Evolutionary conservation across 257 asterid genomes (phyloP), one percentile per base, ranked within the genome.

Genomic region (Prunella vulgaris): DNA sequence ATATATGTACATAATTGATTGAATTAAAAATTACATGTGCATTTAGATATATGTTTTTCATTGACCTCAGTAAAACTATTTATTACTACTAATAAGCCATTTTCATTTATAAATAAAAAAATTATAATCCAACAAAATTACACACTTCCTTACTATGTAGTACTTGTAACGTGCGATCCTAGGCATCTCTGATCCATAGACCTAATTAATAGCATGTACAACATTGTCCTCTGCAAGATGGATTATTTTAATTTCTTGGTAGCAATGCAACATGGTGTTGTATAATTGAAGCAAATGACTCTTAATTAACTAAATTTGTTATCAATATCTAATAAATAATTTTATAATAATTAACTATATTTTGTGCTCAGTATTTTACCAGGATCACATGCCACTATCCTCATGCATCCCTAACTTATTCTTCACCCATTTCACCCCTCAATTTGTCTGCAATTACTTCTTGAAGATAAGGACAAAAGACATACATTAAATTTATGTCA

Each of bases 141-240:
- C 27, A 51, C 12, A 15, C 10, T 51, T 18, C 57, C 64, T n/a
- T 46, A 46, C 10, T 46, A 46, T 15, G 53, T 15, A 46, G 53
- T 46, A 46, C 53, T 46, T n/a, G 9, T 46, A 46, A 76, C 60
- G 86, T 75, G 77, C 59, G 83, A 84, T 84, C 88, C 92, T 74
- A 86, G 84, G 79, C 85, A 73, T 75, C 74, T 56, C 73, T 77
- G 75, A 84, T 86, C 93, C 84, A 79, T 61, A 84, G 81, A 79
- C 69, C 20, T 51, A 48, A 35, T 35, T 2, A 10, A 40, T 1
- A 10, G 6, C 17, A 5, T 5, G 64, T 65, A 51, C 75, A 72
- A 63, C 44, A 46, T 68, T 77, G 71, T 76, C 73, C 73, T 76
- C 80, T 76, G 78, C 82, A 18, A 51, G 38, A 62, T 51, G 62